These are phyloP conservation scores for Tanacetum coccineum DNA, from an alignment of 129 eudicot species.

Conservation along the genomic window DNA sequence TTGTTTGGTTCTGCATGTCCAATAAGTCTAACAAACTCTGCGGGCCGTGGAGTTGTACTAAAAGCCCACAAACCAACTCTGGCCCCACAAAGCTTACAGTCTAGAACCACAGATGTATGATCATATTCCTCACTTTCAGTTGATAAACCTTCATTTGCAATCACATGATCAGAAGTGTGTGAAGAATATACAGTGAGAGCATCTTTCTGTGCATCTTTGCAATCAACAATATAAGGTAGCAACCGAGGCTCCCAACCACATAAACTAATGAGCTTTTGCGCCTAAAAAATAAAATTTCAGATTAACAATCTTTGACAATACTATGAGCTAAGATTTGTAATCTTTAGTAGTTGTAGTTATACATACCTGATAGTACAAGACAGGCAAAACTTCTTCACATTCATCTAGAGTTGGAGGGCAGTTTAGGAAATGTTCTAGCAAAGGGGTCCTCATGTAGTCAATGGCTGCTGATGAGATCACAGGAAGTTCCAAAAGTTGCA, in stretches of 20 bases:
- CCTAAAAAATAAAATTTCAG: constrained; percentile 46
- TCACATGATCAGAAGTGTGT: constrained; percentile 23
- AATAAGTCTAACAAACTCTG: constrained; percentile 71
- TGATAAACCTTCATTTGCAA: constrained; percentile 27
- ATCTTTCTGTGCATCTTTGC: constrained; percentile 36
- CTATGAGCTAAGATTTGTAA: constrained; percentile 6
- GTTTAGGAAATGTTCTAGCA: constrained; percentile 61
- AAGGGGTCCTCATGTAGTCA: constrained; percentile 54
- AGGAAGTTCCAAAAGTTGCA: constrained; percentile 81
- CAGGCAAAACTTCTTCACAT: constrained; percentile 36
- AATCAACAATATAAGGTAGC: constrained; percentile 79
- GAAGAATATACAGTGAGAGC: constrained; percentile 38
- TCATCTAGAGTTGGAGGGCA: constrained; percentile 45
- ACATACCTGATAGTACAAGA: constrained; percentile 70
- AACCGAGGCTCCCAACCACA: constrained; percentile 94
- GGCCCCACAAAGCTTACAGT: constrained; percentile 88
- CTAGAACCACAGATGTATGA: constrained; percentile 74
- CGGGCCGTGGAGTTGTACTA: constrained; percentile 57
- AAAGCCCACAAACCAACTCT: constrained; percentile 92
- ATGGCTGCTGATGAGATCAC: constrained; percentile 49
- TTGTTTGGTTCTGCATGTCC: constrained; percentile 57
- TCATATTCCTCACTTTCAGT: constrained; percentile 47
- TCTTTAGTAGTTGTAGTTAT: constrained; percentile 4
- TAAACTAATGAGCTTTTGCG: constrained; percentile 74
- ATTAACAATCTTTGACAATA: constrained; percentile 3